phyloP scores from a whole-genome alignment of 352 stramenopile genomes.

The Bremia lactucae region DNA sequence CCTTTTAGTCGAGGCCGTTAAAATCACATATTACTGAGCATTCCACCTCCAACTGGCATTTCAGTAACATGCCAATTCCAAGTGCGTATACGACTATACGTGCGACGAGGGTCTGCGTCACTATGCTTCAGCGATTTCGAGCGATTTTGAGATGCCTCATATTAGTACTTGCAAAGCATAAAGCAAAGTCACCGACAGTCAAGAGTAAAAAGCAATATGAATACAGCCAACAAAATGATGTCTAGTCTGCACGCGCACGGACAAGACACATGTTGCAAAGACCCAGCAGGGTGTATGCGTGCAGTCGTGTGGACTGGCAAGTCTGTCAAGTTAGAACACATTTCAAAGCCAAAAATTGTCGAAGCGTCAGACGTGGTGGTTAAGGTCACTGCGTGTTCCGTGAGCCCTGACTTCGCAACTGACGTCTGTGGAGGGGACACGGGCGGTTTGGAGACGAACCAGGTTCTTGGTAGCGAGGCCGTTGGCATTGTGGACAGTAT shows the following conservation, averaged over 20 bases:
- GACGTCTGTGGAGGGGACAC: constrained; percentile 29
- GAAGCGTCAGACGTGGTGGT: constrained; percentile 44
- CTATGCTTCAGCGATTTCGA: no score
- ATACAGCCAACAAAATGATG: constrained; percentile 20
- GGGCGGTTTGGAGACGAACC: constrained; percentile 36
- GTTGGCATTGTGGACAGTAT: constrained; percentile 46
- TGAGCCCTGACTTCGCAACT: constrained; percentile 42
- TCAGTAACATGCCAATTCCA: no score
- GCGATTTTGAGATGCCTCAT: no score
- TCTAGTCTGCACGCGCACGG: constrained; percentile 14
- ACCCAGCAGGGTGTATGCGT: constrained; percentile 41
- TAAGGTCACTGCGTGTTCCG: constrained; percentile 50
- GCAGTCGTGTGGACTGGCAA: constrained; percentile 52
- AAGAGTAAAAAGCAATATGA: constrained; percentile 6
- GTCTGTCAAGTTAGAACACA: constrained; percentile 36
- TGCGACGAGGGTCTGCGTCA: no score
- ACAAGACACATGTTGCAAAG: constrained; percentile 21
- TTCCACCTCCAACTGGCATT: no score
- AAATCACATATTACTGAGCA: no score
- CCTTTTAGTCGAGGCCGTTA: no score
- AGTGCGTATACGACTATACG: no score
- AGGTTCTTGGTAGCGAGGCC: constrained; percentile 63
- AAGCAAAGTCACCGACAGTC: constrained; percentile 3
- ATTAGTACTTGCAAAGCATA: constrained; percentile 17
- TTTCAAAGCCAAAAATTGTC: constrained; percentile 48